Conservation (phyloP, 2,329 filamentous ascomycete species). For the Malbranchea cinnamomea region DNA sequence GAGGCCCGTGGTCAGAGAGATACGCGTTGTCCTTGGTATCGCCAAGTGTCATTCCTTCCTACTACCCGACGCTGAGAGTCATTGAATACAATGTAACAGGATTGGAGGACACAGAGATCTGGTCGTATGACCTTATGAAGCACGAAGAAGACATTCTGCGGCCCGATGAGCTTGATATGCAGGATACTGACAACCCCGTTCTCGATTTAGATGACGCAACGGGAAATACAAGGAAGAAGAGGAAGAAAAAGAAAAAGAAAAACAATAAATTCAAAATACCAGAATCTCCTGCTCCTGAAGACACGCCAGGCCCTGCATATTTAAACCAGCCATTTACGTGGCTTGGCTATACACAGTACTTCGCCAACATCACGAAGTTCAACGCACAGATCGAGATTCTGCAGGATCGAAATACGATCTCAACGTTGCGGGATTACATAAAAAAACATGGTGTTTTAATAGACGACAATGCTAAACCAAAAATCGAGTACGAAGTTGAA, state of each 20-base stretch:
- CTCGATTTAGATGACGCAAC: constrained; percentile 9
- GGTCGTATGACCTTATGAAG: constrained; percentile 11
- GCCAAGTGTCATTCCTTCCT: constrained; percentile 84
- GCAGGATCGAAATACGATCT: constrained; percentile 14
- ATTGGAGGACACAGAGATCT: constrained; percentile 40
- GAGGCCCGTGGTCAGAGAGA: constrained; percentile 68
- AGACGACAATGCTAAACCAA: constrained; percentile 30
- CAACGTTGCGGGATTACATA: constrained; percentile 33
- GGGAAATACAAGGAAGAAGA: constrained; percentile 31
- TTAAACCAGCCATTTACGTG: constrained; percentile 68
- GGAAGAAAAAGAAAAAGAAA: constrained; percentile 32
- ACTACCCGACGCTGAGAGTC: constrained; percentile 79
- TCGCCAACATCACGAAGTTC: constrained; percentile 79
- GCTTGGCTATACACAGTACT: constrained; percentile 77
- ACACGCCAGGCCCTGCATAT: constrained; percentile 78
- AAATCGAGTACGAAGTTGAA: constrained; percentile 59
- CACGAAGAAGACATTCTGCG: constrained; percentile 2
- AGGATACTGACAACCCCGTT: constrained; percentile 1
- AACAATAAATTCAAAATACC: constrained; percentile 53
- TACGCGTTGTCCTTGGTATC: constrained; percentile 69
- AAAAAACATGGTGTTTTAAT: too few relatives aligned
- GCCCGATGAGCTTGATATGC: neutral
- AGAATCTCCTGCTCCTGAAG: constrained; percentile 52
- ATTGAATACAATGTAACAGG: constrained; percentile 85
- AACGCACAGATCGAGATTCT: constrained; percentile 48